Evolutionary conservation across 148 eudicot genomes (phyloP).

Genomic region (Rhododendron henanense): DNA sequence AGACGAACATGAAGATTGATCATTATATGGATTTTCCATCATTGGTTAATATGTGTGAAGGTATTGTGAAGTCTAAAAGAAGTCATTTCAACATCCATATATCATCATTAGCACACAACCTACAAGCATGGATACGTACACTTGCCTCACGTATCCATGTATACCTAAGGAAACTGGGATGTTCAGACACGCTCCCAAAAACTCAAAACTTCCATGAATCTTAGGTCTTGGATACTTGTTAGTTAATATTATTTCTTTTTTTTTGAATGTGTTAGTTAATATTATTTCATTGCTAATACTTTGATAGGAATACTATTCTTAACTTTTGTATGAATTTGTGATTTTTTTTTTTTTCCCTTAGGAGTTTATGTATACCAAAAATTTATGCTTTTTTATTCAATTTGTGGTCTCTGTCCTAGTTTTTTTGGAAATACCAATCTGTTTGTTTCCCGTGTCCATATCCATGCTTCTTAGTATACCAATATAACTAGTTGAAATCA

Average conservation of each 20-base stretch:
- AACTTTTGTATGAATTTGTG: not conserved
- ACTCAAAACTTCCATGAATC: not conserved
- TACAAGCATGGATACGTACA: not conserved
- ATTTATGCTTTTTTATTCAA: not conserved
- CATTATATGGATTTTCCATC: not conserved
- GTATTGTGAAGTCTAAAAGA: slow-evolving; percentile 2
- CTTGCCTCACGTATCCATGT: not conserved
- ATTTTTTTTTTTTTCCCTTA: not conserved
- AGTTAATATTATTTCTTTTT: not conserved
- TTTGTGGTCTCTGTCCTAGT: not conserved
- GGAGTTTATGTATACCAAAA: not conserved
- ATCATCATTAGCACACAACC: not conserved
- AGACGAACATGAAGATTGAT: slow-evolving; percentile 79
- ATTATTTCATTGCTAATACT: not conserved
- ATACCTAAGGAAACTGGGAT: not conserved
- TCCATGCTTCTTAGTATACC: not conserved
- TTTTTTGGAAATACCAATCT: not conserved
- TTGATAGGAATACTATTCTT: not conserved
- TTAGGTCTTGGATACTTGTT: not conserved
- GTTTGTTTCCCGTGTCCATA: not conserved
- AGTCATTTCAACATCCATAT: not conserved
- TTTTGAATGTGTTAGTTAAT: not conserved
- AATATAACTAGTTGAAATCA: too few relatives aligned
- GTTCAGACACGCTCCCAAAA: not conserved
- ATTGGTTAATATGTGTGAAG: not conserved